Percentiles rank a stretch among this genome's conserved stretches.
Evolutionary conservation across 306 rosid species (phyloP).

Genomic region (Hippophae tibetana): DNA sequence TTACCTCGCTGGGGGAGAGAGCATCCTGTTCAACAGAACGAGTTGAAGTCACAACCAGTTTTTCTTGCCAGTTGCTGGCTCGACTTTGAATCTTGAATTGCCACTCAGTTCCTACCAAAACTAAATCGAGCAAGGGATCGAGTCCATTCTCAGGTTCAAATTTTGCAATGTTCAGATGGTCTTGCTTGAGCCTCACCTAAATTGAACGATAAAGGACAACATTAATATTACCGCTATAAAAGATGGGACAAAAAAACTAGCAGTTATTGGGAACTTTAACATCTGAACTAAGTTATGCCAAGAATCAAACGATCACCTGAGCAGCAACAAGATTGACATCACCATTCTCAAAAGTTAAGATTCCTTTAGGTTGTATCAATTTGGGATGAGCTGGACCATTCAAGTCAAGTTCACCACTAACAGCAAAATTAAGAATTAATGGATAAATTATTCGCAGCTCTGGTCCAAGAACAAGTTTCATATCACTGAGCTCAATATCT

Average conservation of each 20-base stretch:
- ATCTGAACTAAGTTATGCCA: too few relatives aligned
- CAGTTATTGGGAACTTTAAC: background rate
- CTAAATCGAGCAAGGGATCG: slow-evolving; percentile 88
- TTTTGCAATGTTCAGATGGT: slow-evolving; percentile 71
- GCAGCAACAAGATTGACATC: slow-evolving; percentile 93
- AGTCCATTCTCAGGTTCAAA: slow-evolving; percentile 92
- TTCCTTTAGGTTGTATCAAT: slow-evolving; percentile 69
- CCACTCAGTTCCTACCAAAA: slow-evolving; percentile 82
- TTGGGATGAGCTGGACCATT: slow-evolving; percentile 78
- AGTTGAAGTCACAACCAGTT: slow-evolving; percentile 88
- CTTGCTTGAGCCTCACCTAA: slow-evolving; percentile 81
- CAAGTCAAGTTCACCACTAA: slow-evolving; percentile 86
- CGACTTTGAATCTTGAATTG: slow-evolving; percentile 72
- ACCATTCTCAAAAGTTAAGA: slow-evolving; percentile 73
- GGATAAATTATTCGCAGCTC: slow-evolving; percentile 88
- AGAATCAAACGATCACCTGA: slow-evolving; percentile 39
- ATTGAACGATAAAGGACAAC: slow-evolving; percentile 22
- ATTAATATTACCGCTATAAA: slow-evolving; percentile 12
- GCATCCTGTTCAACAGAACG: slow-evolving; percentile 78
- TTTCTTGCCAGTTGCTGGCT: slow-evolving; percentile 88
- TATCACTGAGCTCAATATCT: slow-evolving; percentile 62
- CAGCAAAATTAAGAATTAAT: slow-evolving; percentile 65
- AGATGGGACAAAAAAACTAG: slow-evolving; percentile 8
- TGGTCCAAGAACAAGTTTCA: slow-evolving; percentile 87
- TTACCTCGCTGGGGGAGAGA: slow-evolving; percentile 75